Evolutionary conservation across 1,139 yeast species (phyloP), one percentile per base, ranked within the genome.

Genomic region (Suhomyces terraborum): DNA sequence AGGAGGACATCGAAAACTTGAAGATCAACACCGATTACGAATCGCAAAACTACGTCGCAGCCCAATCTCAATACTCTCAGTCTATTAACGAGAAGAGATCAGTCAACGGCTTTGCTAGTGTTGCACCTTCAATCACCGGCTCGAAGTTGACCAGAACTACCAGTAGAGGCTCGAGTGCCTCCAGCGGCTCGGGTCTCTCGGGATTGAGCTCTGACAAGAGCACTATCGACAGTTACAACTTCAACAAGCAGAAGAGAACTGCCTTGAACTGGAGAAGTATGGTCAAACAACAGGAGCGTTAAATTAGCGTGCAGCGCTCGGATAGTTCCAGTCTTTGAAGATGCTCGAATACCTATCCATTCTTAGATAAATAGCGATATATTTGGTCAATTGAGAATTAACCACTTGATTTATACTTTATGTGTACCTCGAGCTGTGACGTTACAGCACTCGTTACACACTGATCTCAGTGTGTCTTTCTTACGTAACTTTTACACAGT

Each of bases 1-100:
- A 70, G 27, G 77, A 70, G 7, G 96, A 88, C 55, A 81, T 88
- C 43, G 72, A 54, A 36, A 52, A 45, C 17, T 66, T 69, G 60
- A 65, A 59, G 55, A 55, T 71, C 29, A 53, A 61, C 6, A 66
- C 73, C 16, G 69, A 66, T 42, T 61, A 64, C 47, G 70, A 67
- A 2, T 50, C 50, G 10, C 65, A 65, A 50, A 58, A 59, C 42
- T 67, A 61, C 40, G 47, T 44, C 32, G 46, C 55, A 21, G 28
- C 50, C 16, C 61, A 54, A 21, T 30, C 50, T 17, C 61, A 54
- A 21, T 45, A 42, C 37, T 43, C 39, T 7, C 53, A 47, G 32
- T 36, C 42, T 7, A 33, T 45, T 18, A 45, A 39, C 16, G 62
- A 56, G 30, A 59, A 54, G 52, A 49, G 61, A 32, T 55, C 62